Percentiles rank a stretch among this genome's conserved stretches.
Conservation (phyloP, 1,284 basidiomycete genomes). For the Athelia sp. region DNA sequence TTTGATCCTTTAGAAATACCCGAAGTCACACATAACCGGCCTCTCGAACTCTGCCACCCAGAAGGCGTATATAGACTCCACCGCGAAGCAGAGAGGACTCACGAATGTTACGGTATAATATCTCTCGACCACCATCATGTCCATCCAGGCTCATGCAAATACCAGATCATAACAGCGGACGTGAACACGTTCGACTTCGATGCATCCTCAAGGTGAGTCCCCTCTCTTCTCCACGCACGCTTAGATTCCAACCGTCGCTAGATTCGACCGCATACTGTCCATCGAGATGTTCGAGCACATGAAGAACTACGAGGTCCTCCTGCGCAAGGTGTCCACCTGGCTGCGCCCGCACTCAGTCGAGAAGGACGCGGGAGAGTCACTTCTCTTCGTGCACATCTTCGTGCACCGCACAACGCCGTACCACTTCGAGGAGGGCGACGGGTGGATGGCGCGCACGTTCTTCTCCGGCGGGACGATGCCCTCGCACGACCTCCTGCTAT, state of each 20-base stretch:
- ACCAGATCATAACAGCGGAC: conserved; percentile 66
- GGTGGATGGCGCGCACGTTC: conserved; percentile 79
- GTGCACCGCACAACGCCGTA: conserved; percentile 67
- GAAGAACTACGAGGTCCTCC: conserved; percentile 70
- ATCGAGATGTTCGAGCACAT: conserved; percentile 88
- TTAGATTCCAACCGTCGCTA: conserved; percentile 20
- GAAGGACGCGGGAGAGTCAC: conserved; percentile 26
- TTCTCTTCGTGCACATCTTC: conserved; percentile 76
- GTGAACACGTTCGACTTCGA: conserved; percentile 65
- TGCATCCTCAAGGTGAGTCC: conserved; percentile 39
- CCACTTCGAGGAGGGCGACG: conserved; percentile 70
- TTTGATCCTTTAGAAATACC: conserved; percentile 70
- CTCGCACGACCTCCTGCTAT: conserved; percentile 67
- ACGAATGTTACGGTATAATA: conserved; percentile 49
- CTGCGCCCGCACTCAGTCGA: conserved; percentile 36
- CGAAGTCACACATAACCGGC: conserved; percentile 59
- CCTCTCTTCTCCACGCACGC: neutral
- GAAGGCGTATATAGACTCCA: conserved; percentile 60
- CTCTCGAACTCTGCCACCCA: conserved; percentile 73
- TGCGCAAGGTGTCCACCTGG: conserved; percentile 69
- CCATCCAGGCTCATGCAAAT: neutral
- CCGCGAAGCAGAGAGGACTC: conserved; percentile 48
- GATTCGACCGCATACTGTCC: conserved; percentile 72
- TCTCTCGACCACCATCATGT: neutral
- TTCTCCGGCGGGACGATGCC: conserved; percentile 71